Percentiles rank a stretch among this genome's conserved stretches.
phyloP scores from a whole-genome alignment of 352 stramenopile species.

The Phytophthora colocasiae region DNA sequence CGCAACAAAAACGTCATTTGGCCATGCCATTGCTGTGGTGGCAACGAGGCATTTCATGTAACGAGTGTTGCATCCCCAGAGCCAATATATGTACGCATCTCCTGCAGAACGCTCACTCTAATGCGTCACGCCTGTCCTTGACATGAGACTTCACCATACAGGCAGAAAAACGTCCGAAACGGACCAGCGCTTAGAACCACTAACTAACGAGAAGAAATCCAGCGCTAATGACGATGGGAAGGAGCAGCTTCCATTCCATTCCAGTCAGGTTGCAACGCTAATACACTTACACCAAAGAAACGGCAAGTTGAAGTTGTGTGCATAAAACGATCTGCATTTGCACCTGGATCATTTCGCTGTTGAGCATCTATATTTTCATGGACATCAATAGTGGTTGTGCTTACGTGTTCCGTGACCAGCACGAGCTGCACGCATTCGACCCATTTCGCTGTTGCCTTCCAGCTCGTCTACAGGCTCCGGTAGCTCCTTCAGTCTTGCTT shows the following conservation, averaged over 20 bases:
- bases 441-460: constrained; percentile 42
- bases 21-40: background rate
- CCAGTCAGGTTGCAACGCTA: background rate
- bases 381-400: constrained; percentile 33
- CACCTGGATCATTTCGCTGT: too few species aligned
- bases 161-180: background rate
- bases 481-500: constrained; percentile 62
- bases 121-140: background rate
- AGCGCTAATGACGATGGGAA: background rate
- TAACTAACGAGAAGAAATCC: background rate
- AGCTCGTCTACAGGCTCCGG: constrained; percentile 44
- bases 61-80: too few species aligned
- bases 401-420: constrained; percentile 27
- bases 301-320: constrained; percentile 7
- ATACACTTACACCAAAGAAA: background rate
- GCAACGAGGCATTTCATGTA: too few species aligned
- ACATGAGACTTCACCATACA: too few species aligned
- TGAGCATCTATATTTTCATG: too few species aligned
- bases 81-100: too few species aligned
- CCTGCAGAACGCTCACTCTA: background rate
- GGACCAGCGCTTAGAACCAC: background rate
- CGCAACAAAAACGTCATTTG: background rate
- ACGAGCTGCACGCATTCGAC: constrained; percentile 37
- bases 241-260: too few species aligned
- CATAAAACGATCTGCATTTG: background rate